Percentiles rank a stretch among this genome's conserved stretches.
These are phyloP conservation scores for Rhodotorula babjevae DNA, from an alignment of 768 basidiomycete genomes.

Conservation along the genomic window DNA sequence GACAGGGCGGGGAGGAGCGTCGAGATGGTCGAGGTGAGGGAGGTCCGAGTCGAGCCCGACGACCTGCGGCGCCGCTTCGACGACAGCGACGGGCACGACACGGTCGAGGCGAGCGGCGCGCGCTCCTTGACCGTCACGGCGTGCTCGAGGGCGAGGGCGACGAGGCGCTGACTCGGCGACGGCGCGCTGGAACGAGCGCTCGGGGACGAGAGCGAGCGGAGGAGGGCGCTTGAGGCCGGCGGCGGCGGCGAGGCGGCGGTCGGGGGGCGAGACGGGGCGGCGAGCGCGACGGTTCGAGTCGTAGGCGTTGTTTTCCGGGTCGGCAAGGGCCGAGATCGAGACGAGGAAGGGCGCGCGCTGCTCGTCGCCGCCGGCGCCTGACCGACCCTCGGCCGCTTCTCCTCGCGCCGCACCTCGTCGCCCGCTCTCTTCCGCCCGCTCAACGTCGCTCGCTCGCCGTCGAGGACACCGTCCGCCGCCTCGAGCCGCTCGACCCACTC, in stretches of 20 bases:
- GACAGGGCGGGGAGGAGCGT: neutral
- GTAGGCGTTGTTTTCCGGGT: too few relatives aligned
- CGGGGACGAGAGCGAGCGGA: neutral
- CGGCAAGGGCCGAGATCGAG: too few relatives aligned
- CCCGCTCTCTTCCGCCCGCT: neutral
- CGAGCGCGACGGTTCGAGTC: too few relatives aligned
- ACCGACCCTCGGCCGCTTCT: too few relatives aligned
- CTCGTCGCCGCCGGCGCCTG: too few relatives aligned
- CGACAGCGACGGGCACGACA: neutral
- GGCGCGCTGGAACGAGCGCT: neutral
- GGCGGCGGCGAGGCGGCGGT: neutral
- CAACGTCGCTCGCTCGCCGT: neutral
- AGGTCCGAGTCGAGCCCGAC: neutral
- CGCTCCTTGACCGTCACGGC: neutral
- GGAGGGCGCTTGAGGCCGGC: neutral
- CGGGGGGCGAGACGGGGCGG: neutral
- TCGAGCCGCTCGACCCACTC: slow-evolving; percentile 23
- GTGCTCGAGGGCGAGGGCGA: neutral
- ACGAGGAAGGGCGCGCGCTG: too few relatives aligned
- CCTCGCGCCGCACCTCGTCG: too few relatives aligned
- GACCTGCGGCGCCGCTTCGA: neutral
- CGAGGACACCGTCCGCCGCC: slow-evolving; percentile 14
- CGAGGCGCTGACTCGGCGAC: neutral
- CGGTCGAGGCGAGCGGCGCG: neutral
- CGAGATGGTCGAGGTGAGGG: neutral